Percentiles rank a stretch among this genome's conserved stretches.
Conservation (phyloP, 2,329 filamentous ascomycete genomes). For the Calonectria hawksworthii region DNA sequence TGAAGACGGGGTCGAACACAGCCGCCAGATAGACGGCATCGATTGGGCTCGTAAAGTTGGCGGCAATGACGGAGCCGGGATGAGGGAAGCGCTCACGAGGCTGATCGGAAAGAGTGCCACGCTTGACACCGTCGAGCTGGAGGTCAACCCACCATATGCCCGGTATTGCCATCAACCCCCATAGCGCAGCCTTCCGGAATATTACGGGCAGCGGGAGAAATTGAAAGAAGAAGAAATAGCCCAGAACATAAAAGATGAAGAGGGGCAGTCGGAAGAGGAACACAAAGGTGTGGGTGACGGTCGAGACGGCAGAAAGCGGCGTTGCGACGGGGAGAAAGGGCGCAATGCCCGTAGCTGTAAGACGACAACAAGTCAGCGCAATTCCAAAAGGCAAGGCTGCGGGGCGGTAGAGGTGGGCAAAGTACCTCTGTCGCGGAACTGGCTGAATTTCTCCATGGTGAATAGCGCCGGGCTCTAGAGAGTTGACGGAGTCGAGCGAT, state of each 20-base stretch:
- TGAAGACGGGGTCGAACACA: conserved; percentile 97
- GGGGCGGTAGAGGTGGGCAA: neutral
- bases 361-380: conserved; percentile 29
- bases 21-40: conserved; percentile 95
- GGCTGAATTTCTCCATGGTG: conserved; percentile 93
- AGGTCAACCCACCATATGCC: conserved; percentile 99
- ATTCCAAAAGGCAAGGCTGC: neutral
- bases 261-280: conserved; percentile 87
- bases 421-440: conserved; percentile 89
- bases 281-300: conserved; percentile 77
- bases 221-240: conserved; percentile 87
- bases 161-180: conserved; percentile 88
- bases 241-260: conserved; percentile 74
- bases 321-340: conserved; percentile 90
- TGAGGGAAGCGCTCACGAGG: conserved; percentile 82
- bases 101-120: conserved; percentile 86
- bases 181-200: conserved; percentile 86
- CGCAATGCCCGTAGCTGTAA: conserved; percentile 89
- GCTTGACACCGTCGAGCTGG: conserved; percentile 96
- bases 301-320: conserved; percentile 72
- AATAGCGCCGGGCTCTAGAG: neutral
- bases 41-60: conserved; percentile 92
- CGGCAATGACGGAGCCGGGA: conserved; percentile 85
- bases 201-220: conserved; percentile 77
- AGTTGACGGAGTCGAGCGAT: conserved; percentile 14